Conservation (phyloP, 305 asterid genomes). For the Solanum hybrid region DNA sequence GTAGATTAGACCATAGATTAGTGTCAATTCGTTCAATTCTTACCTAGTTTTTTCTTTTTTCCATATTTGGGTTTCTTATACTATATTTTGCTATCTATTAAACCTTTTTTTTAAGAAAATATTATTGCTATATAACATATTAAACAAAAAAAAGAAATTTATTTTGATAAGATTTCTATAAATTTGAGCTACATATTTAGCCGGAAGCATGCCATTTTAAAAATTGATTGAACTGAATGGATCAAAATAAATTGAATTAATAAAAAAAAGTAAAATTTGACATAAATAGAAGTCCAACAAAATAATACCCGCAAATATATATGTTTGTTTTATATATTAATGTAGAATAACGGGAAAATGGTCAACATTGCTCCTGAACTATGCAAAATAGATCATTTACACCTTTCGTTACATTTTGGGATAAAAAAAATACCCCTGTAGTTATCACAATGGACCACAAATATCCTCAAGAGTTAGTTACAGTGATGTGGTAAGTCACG, state of each 20-base stretch:
- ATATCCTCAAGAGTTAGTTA: too few relatives aligned
- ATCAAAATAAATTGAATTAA: not conserved
- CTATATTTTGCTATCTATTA: too few relatives aligned
- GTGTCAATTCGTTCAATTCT: not conserved
- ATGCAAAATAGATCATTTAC: not conserved
- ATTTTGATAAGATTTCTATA: not conserved
- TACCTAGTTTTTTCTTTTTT: too few relatives aligned
- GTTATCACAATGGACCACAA: not conserved
- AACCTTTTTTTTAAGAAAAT: not conserved
- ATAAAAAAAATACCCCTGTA: not conserved
- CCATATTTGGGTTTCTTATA: not conserved
- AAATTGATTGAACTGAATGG: not conserved
- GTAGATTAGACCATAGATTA: too few relatives aligned
- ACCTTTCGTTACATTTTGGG: not conserved
- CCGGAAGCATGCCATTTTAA: not conserved
- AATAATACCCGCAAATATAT: not conserved
- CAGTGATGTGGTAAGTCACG: not conserved
- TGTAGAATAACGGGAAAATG: not conserved
- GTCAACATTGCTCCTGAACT: not conserved
- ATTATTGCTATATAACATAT: not conserved
- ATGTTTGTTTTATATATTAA: too few relatives aligned
- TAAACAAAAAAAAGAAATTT: not conserved
- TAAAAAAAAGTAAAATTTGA: not conserved
- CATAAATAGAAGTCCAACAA: not conserved
- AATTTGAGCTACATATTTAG: not conserved